Percentiles rank a stretch among this genome's conserved stretches.
These are phyloP conservation scores for grape (Vitis vinifera) DNA, from an alignment of 164 flowering plant species.

Conservation along the genomic window ASM3070453v1 NC_081820.1:23349501-23350000, in stretches of 20 bases:
- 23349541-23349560: constrained; percentile 60
- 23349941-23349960: constrained; percentile 49
- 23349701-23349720: constrained; percentile 59
- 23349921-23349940: constrained; percentile 50
- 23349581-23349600: constrained; percentile 18
- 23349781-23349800: constrained; percentile 44
- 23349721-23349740: constrained; percentile 40
- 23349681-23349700: constrained; percentile 47
- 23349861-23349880: constrained; percentile 50
- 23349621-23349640: constrained; percentile 51
- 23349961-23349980: constrained; percentile 50
- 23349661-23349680: constrained; percentile 48
- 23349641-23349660: constrained; percentile 60
- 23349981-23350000: constrained; percentile 44
- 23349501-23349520: constrained; percentile 44
- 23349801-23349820: constrained; percentile 38
- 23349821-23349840: constrained; percentile 44
- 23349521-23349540: constrained; percentile 50
- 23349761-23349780: constrained; percentile 62
- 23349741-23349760: constrained; percentile 53
- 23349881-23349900: constrained; percentile 38
- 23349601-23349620: constrained; percentile 50
- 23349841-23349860: constrained; percentile 60
- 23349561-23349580: constrained; percentile 54
- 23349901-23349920: constrained; percentile 48